Conservation (phyloP, 257 asterid species). For the Solanum piurae region DNA sequence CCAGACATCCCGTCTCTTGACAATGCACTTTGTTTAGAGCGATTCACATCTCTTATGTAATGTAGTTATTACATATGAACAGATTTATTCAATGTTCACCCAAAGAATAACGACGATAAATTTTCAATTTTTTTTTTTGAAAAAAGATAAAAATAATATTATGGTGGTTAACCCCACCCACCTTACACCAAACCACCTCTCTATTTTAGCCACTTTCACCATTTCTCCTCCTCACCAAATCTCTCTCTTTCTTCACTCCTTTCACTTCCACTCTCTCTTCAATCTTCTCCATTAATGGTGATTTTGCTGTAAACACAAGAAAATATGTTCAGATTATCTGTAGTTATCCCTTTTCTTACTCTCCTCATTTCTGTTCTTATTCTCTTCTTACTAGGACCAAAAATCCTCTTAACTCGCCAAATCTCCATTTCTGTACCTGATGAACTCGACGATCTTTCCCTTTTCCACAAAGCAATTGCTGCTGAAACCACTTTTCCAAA, state of each 20-base stretch:
- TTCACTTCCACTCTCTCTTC: neutral
- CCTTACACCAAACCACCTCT: neutral
- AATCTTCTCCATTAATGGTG: neutral
- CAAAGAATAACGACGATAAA: neutral
- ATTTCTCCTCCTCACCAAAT: neutral
- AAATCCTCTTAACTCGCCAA: slow-evolving; percentile 53
- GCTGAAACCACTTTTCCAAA: slow-evolving; percentile 21
- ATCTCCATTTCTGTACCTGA: slow-evolving; percentile 63
- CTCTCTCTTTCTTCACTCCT: neutral
- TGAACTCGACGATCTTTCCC: slow-evolving; percentile 79
- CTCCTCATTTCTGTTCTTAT: slow-evolving; percentile 54
- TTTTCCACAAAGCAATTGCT: slow-evolving; percentile 72
- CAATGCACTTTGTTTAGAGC: neutral
- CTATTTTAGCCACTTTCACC: neutral
- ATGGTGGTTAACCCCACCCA: neutral
- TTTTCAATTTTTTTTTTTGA: no score
- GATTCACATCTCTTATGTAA: neutral
- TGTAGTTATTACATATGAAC: neutral
- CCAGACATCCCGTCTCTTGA: neutral
- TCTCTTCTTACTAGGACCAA: slow-evolving; percentile 46
- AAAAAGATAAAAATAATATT: neutral
- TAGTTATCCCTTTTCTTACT: slow-evolving; percentile 42
- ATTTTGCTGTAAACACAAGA: neutral
- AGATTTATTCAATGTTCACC: accelerated
- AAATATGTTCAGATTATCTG: slow-evolving; percentile 6